These are phyloP conservation scores for Penicillium pancosmium DNA, from an alignment of 495 filamentous ascomycete genomes.

Conservation along the genomic window DNA sequence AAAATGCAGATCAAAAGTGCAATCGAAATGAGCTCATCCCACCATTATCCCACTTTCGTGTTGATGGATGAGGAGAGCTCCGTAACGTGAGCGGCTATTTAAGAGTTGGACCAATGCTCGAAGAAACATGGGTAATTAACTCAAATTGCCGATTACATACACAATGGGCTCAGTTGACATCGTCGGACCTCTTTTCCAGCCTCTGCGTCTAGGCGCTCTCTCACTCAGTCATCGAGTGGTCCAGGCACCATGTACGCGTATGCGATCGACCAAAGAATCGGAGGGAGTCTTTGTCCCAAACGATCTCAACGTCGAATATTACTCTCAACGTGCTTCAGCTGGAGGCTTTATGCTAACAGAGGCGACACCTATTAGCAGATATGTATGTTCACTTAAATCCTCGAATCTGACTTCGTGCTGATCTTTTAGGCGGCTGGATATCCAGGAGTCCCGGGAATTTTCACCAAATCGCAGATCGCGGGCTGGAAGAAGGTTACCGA, in stretches of 20 bases:
- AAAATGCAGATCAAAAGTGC: not conserved
- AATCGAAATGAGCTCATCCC: slow-evolving; percentile 11
- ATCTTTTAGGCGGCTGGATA: slow-evolving; percentile 36
- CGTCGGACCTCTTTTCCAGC: slow-evolving; percentile 52
- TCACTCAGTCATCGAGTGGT: slow-evolving; percentile 53
- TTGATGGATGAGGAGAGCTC: slow-evolving; percentile 10
- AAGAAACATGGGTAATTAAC: not conserved
- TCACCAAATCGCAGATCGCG: slow-evolving; percentile 42
- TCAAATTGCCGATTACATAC: slow-evolving; percentile 3
- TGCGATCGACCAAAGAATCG: slow-evolving; percentile 44
- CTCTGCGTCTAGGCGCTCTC: slow-evolving; percentile 49
- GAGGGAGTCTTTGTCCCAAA: slow-evolving; percentile 42
- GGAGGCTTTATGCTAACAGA: slow-evolving; percentile 55
- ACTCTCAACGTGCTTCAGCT: slow-evolving; percentile 49
- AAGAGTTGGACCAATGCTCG: not conserved
- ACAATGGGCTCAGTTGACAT: slow-evolving; percentile 33
- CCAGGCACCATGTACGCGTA: slow-evolving; percentile 57
- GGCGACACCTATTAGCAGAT: slow-evolving; percentile 41
- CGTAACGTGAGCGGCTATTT: not conserved
- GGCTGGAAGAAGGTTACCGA: slow-evolving; percentile 55
- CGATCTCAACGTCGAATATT: slow-evolving; percentile 50
- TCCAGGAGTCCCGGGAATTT: slow-evolving; percentile 53
- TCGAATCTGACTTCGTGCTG: not conserved
- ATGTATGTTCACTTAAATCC: slow-evolving; percentile 11
- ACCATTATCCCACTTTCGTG: slow-evolving; percentile 23